Evolutionary conservation across 2,329 filamentous ascomycete genomes (phyloP).

Genomic region (Curvularia lunata): DNA sequence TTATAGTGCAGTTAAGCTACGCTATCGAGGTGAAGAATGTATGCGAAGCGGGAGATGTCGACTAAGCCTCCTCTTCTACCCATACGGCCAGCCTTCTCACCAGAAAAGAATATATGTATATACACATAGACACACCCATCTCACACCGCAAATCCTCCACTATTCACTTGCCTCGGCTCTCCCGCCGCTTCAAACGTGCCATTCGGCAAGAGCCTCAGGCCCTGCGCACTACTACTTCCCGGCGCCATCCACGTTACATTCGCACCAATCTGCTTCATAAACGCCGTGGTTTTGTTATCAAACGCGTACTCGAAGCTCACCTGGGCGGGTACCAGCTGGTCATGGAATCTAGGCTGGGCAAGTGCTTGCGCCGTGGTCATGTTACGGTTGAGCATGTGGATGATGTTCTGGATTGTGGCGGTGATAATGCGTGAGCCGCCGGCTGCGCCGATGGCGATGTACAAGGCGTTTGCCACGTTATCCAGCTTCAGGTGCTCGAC

Average conservation of each 20-base stretch:
- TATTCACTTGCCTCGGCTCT: conserved; percentile 76
- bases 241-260: conserved; percentile 72
- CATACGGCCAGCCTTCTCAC: too few species aligned
- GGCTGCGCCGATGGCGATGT: conserved; percentile 74
- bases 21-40: background rate
- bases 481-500: conserved; percentile 67
- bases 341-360: conserved; percentile 72
- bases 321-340: conserved; percentile 78
- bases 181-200: conserved; percentile 79
- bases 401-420: conserved; percentile 74
- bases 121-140: background rate
- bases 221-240: conserved; percentile 73
- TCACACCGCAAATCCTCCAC: conserved; percentile 66
- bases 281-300: conserved; percentile 67
- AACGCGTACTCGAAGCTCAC: conserved; percentile 73
- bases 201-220: conserved; percentile 64
- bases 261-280: conserved; percentile 70
- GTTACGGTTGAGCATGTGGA: conserved; percentile 72
- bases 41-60: background rate
- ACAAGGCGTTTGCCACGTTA: conserved; percentile 55
- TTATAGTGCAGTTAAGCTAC: background rate
- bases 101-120: background rate
- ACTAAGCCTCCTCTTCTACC: too few species aligned
- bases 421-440: conserved; percentile 87
- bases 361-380: conserved; percentile 68